These are phyloP conservation scores for Ophiosphaerella herpotricha DNA, from an alignment of 2,329 filamentous ascomycete genomes.

Conservation along the genomic window DNA sequence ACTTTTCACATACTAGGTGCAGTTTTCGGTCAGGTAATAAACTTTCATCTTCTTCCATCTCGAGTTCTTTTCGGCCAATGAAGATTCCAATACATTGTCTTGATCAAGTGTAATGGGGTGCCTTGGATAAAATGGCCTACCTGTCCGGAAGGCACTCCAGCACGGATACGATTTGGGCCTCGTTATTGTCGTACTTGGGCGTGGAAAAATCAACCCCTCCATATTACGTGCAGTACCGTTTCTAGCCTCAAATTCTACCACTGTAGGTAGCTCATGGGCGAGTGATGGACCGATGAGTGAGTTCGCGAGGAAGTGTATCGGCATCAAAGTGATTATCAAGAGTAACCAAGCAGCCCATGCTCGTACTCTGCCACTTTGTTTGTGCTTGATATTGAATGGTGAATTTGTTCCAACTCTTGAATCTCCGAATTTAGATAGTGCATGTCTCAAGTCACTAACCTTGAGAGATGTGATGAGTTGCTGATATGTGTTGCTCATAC, in stretches of 20 bases:
- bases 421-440: constrained; percentile 35
- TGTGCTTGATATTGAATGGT: constrained; percentile 39
- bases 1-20: constrained; percentile 10
- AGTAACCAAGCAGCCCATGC: constrained; percentile 36
- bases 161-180: constrained; percentile 29
- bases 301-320: constrained; percentile 38
- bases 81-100: constrained; percentile 2
- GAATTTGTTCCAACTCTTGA: constrained; percentile 40
- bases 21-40: constrained; percentile 11
- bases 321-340: constrained; percentile 29
- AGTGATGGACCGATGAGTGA: constrained; percentile 33
- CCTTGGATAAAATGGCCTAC: constrained; percentile 20
- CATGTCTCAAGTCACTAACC: constrained; percentile 28
- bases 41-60: constrained; percentile 18
- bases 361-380: constrained; percentile 20
- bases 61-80: not conserved
- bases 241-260: constrained; percentile 18
- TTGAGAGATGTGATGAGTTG: constrained; percentile 36
- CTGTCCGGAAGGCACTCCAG: constrained; percentile 31
- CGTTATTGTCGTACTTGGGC: too few species aligned
- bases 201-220: too few species aligned
- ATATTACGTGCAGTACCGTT: too few species aligned
- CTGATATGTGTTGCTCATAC: constrained; percentile 42
- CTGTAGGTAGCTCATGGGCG: constrained; percentile 15
- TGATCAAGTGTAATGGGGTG: constrained; percentile 1